Base-by-base conservation (phyloP, 805 yeast species). In the Candida patagonica region DNA sequence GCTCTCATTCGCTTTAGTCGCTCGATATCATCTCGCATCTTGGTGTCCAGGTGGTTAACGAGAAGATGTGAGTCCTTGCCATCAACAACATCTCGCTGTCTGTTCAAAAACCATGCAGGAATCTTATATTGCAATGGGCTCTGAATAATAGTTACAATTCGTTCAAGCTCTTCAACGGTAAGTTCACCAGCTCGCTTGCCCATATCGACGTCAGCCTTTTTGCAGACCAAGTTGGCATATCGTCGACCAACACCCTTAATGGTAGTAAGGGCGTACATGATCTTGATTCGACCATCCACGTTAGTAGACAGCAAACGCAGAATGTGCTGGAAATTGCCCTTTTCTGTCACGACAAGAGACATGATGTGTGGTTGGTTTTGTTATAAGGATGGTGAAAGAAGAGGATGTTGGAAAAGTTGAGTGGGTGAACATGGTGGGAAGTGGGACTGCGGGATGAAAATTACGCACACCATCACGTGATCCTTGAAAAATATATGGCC, bases 211-310 rank as follows among this genome's bases (percentile, higher is more conserved):
- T 92, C 99, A 65, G 99, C 99, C 82, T 89, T 94, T 85, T 94
- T 94, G 80, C 97, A 92, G 68, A 92, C 96, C 76, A 92, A 78
- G 88, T 94, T 92, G 73, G 98, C 78, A 84, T 89, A 94, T 78
- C 99, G 92, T 76, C 97, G 94, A 78, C 98, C 98, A 65, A 92
- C 97, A 88, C 99, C 99, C 78, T 96, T 85, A 71, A 92, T 94
- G 75, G 88, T 83, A 80, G 98, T 88, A 76, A 92, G 78, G 71
- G 99, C 99, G 85, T 88, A 94, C 92, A 92, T 94, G 73, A 92
- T 80, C 82, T 92, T 92, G 80, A 89, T 89, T 87, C 94, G 88
- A 83, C 99, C 99, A 74, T 92, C 99, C 71, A 92, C 96, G 88
- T 92, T 92, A 76, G 99, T 92, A 87, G 94, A 92, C 76, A 92